Conservation (phyloP, 306 rosid genomes). For the Quercus bicolor region DNA sequence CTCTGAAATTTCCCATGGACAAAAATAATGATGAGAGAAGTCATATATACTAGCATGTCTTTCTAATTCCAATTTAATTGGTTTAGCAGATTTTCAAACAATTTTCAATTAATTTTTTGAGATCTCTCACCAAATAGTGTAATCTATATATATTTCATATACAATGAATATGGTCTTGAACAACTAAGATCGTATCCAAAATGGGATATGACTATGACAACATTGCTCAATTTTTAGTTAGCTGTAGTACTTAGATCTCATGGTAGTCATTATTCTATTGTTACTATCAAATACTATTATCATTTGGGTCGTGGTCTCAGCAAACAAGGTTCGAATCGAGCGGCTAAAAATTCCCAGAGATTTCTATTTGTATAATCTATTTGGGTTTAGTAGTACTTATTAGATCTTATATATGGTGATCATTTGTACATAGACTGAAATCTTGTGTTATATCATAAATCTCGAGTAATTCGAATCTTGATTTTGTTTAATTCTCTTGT, state of each 20-base stretch:
- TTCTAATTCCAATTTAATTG: not conserved
- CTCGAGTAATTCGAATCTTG: conserved; percentile 12
- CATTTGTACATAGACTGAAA: not conserved
- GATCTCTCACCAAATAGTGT: conserved; percentile 7
- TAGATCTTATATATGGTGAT: conserved; percentile 5
- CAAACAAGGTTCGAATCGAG: conserved; percentile 1
- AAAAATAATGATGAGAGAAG: conserved; percentile 14
- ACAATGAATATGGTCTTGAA: conserved; percentile 22
- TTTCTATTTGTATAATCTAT: not conserved
- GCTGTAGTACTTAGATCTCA: not conserved
- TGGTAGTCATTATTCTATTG: not conserved
- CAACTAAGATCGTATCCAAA: conserved; percentile 28
- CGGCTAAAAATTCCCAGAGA: conserved; percentile 1
- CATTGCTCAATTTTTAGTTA: not conserved
- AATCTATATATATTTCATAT: not conserved
- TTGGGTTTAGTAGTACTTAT: not conserved
- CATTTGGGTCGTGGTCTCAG: conserved; percentile 1
- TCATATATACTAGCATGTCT: not conserved
- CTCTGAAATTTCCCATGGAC: conserved; percentile 23
- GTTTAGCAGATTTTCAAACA: not conserved
- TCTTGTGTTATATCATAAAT: conserved; percentile 5
- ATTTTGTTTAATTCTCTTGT: not conserved
- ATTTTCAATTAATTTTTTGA: not conserved
- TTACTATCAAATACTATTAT: not conserved
- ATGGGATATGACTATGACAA: conserved; percentile 20